These are phyloP conservation scores for Wallacemonas sp. DNA, from an alignment of 208 protist species.

Conservation along the genomic window DNA sequence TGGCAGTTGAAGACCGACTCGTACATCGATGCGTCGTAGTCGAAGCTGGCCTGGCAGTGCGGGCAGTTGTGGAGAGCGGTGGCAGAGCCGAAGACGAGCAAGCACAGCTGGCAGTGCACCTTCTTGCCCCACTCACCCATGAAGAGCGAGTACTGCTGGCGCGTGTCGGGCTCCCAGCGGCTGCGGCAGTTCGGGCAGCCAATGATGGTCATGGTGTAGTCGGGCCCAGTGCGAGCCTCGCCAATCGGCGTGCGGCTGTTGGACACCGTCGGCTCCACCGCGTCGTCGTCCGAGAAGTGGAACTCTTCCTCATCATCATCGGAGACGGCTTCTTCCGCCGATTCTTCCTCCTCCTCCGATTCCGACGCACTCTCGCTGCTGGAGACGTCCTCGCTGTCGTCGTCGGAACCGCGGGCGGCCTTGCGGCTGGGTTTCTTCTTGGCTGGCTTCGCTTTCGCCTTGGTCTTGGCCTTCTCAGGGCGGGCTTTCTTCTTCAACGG, in stretches of 20 bases:
- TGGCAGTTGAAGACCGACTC: constrained; percentile 51
- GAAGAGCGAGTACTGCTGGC: constrained; percentile 86
- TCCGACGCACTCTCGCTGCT: no score
- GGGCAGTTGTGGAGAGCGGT: constrained; percentile 81
- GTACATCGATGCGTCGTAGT: constrained; percentile 84
- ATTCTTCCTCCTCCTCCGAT: constrained; percentile 22
- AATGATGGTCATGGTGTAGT: constrained; percentile 56
- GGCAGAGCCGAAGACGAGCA: constrained; percentile 77
- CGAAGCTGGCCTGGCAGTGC: constrained; percentile 69
- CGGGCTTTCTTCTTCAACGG: constrained; percentile 5
- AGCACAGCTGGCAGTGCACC: constrained; percentile 86
- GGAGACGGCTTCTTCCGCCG: constrained; percentile 4
- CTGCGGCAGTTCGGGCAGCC: constrained; percentile 77
- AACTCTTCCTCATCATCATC: constrained; percentile 22
- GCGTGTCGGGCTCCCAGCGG: constrained; percentile 68
- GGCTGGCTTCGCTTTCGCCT: constrained; percentile 1
- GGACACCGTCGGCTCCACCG: constrained; percentile 53
- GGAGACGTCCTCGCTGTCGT: constrained; percentile 14
- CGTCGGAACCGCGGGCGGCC: constrained; percentile 20
- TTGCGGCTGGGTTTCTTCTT: constrained; percentile 13
- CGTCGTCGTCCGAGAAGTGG: constrained; percentile 22
- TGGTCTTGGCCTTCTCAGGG: neutral
- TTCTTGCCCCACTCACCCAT: constrained; percentile 82
- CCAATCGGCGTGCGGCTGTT: constrained; percentile 75
- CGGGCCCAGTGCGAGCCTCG: constrained; percentile 36